Evolutionary conservation across 2,329 filamentous ascomycete genomes (phyloP).

Genomic region (Penicillium occitanis): DNA sequence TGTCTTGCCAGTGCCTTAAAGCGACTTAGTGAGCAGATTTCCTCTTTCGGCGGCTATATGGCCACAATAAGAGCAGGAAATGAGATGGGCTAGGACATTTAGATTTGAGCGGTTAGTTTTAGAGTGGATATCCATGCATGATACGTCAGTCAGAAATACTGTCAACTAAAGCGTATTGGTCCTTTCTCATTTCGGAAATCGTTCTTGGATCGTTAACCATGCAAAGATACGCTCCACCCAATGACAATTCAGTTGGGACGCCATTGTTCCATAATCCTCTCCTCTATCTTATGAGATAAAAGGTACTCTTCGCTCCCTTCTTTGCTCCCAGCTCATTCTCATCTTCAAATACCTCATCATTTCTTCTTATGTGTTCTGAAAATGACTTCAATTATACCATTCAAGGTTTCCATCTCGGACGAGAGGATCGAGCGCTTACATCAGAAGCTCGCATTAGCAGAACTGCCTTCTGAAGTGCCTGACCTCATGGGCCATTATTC

Average conservation of each 20-base stretch:
- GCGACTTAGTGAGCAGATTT: background rate
- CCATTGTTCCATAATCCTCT: background rate
- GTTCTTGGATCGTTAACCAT: background rate
- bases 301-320: background rate
- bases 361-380: background rate
- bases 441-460: constrained; percentile 17
- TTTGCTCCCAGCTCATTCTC: background rate
- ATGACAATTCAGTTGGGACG: background rate
- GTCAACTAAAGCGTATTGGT: background rate
- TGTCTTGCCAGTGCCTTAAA: background rate
- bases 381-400: background rate
- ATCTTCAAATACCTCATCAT: background rate
- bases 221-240: background rate
- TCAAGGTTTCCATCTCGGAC: constrained; percentile 10
- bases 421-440: constrained; percentile 11
- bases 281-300: background rate
- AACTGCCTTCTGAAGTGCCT: constrained; percentile 4
- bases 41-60: background rate
- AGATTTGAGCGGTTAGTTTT: background rate
- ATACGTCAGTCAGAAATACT: background rate
- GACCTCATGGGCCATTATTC: background rate
- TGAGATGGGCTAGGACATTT: background rate
- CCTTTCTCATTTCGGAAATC: background rate
- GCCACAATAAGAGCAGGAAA: background rate
- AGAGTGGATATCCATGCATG: background rate